A percentile compares a stretch with the other conserved stretches of the same genome.
phyloP scores from a whole-genome alignment of 768 basidiomycete species.

The Boletus rex-veris region DNA sequence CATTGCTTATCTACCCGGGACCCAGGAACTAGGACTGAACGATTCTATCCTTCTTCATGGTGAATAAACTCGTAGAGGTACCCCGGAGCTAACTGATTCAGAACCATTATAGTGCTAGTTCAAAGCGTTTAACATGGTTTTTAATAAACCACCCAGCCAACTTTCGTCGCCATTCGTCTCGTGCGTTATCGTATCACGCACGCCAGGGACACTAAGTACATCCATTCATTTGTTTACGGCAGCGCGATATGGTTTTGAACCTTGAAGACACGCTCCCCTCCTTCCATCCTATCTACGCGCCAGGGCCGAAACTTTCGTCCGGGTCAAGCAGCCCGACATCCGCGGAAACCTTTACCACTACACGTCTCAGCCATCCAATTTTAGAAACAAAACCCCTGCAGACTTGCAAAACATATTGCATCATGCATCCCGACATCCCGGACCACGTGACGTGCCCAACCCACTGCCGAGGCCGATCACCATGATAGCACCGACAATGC shows the following conservation, averaged over 20 bases:
- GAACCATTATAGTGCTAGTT: no score
- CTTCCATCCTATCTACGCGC: constrained; percentile 13
- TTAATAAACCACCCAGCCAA: neutral
- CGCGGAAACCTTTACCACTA: neutral
- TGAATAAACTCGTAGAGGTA: no score
- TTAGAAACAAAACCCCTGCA: no score
- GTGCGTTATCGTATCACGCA: constrained; percentile 10
- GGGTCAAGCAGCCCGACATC: neutral
- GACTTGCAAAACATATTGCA: no score
- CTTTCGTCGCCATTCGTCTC: neutral
- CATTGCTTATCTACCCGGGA: constrained; percentile 6
- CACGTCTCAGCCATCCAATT: no score
- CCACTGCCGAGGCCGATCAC: neutral
- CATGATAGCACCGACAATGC: neutral
- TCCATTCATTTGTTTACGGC: constrained; percentile 9
- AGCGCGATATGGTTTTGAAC: neutral
- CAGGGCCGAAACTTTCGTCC: neutral
- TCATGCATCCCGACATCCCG: neutral
- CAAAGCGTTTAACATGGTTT: neutral
- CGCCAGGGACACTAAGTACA: neutral
- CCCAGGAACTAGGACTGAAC: neutral
- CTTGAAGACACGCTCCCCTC: constrained; percentile 8
- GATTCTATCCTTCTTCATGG: no score
- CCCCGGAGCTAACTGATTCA: no score
- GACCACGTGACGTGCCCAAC: neutral